A percentile compares a stretch with the other conserved stretches of the same genome.
phyloP scores from a whole-genome alignment of 106 monocot species.

The Phalaenopsis equestris region DNA sequence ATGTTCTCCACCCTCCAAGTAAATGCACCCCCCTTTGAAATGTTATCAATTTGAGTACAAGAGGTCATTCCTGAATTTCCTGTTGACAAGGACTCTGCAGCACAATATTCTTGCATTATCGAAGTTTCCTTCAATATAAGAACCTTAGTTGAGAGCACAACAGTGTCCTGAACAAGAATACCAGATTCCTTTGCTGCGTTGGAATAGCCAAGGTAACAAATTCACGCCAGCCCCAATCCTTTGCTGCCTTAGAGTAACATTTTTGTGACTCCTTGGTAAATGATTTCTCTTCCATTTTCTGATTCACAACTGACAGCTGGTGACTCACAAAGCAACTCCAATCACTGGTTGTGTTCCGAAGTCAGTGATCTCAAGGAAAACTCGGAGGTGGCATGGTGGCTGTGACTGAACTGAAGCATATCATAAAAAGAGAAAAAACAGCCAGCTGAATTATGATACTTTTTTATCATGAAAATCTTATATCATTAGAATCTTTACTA shows the following conservation, averaged over 20 bases:
- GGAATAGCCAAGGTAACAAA: conserved; percentile 91
- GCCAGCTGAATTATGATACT: neutral
- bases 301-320: conserved; percentile 81
- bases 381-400: conserved; percentile 87
- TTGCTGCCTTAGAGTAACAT: conserved; percentile 92
- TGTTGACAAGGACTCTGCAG: conserved; percentile 29
- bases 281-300: conserved; percentile 76
- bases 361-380: conserved; percentile 95
- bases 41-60: conserved; percentile 35
- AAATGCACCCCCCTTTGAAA: conserved; percentile 53
- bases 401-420: conserved; percentile 90
- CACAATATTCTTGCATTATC: conserved; percentile 52
- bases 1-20: conserved; percentile 96
- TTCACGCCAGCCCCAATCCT: conserved; percentile 99
- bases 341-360: conserved; percentile 51
- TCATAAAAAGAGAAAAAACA: neutral
- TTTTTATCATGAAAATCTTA: neutral
- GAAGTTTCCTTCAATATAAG: conserved; percentile 90
- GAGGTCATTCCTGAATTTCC: conserved; percentile 9
- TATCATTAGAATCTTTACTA: neutral
- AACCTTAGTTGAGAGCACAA: conserved; percentile 83
- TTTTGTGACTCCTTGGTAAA: conserved; percentile 93
- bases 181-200: conserved; percentile 83
- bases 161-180: conserved; percentile 88
- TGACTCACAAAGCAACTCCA: conserved; percentile 99